Percentiles rank a stretch among this genome's conserved stretches.
These are phyloP conservation scores for Xylaria longipes DNA, from an alignment of 495 filamentous ascomycete species.

Conservation along the genomic window DNA sequence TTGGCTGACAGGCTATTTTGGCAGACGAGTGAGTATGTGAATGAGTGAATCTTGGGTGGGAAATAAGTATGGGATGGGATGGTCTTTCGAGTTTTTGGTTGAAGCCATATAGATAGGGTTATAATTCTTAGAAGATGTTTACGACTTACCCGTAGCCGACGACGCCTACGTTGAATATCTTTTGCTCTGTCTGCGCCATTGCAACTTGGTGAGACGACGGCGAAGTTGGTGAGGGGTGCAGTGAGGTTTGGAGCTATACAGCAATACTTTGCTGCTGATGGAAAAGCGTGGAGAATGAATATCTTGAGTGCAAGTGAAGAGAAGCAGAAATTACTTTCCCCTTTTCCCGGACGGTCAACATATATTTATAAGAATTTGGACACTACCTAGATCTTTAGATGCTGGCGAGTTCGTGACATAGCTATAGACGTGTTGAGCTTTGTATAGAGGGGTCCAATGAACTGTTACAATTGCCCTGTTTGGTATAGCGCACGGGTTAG, in stretches of 20 bases:
- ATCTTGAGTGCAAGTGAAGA: not conserved
- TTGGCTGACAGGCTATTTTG: conserved; percentile 76
- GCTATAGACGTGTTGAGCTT: not conserved
- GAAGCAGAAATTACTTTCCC: not conserved
- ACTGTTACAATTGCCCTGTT: conserved; percentile 22
- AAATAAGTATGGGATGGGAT: not conserved
- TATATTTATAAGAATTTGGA: not conserved
- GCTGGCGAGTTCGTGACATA: conserved; percentile 2
- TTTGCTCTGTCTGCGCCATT: conserved; percentile 31
- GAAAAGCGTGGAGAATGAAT: not conserved
- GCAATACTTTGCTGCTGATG: not conserved
- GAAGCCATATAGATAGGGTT: not conserved
- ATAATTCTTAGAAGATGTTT: no score
- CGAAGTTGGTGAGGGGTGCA: conserved; percentile 4
- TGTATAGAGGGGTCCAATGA: not conserved
- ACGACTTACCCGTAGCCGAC: conserved; percentile 60
- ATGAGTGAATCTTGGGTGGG: not conserved
- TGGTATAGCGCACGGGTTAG: not conserved
- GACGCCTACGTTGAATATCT: conserved; percentile 58
- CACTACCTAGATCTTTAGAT: not conserved
- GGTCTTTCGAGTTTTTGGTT: not conserved
- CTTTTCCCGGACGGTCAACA: not conserved
- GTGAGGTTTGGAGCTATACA: not conserved
- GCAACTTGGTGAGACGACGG: not conserved
- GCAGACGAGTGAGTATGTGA: conserved; percentile 27